These are phyloP conservation scores for Plasmodium berghei DNA, from an alignment of 169 alveolate species.

Conservation along the genomic window DNA sequence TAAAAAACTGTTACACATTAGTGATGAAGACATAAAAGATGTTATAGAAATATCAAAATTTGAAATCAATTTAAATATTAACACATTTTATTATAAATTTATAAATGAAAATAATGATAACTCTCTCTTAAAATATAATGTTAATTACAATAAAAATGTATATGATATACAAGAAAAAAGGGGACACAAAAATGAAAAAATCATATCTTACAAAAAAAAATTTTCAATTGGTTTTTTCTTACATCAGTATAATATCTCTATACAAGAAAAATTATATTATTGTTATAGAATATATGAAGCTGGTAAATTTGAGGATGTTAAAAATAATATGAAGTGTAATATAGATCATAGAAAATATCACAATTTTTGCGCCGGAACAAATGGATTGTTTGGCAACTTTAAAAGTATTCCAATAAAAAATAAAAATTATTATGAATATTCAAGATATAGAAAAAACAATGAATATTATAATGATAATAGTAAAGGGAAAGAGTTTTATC, in stretches of 20 bases:
- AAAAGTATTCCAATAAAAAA: too few relatives aligned
- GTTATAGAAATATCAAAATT: slow-evolving; percentile 36
- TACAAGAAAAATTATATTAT: slow-evolving; percentile 9
- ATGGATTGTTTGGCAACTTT: too few relatives aligned
- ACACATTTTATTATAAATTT: slow-evolving; percentile 15
- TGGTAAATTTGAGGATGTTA: too few relatives aligned
- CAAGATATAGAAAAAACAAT: too few relatives aligned
- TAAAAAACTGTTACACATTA: slow-evolving; percentile 16
- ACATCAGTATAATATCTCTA: slow-evolving; percentile 9
- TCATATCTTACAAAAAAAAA: background rate
- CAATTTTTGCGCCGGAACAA: too few relatives aligned
- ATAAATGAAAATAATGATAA: slow-evolving; percentile 20
- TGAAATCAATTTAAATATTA: slow-evolving; percentile 43
- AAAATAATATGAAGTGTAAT: too few relatives aligned
- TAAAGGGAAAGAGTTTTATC: too few relatives aligned
- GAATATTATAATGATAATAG: too few relatives aligned
- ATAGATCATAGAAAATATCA: too few relatives aligned
- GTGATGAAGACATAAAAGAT: slow-evolving; percentile 42
- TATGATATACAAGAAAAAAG: slow-evolving; percentile 39
- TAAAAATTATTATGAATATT: too few relatives aligned
- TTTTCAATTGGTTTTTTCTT: background rate
- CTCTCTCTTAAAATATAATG: slow-evolving; percentile 16
- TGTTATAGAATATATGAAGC: background rate
- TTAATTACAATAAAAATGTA: slow-evolving; percentile 29
- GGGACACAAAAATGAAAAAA: slow-evolving; percentile 16